Evolutionary conservation across 2,329 filamentous ascomycete genomes (phyloP), one percentile per base, ranked within the genome.

Genomic region (Phyllosticta ampelicida): DNA sequence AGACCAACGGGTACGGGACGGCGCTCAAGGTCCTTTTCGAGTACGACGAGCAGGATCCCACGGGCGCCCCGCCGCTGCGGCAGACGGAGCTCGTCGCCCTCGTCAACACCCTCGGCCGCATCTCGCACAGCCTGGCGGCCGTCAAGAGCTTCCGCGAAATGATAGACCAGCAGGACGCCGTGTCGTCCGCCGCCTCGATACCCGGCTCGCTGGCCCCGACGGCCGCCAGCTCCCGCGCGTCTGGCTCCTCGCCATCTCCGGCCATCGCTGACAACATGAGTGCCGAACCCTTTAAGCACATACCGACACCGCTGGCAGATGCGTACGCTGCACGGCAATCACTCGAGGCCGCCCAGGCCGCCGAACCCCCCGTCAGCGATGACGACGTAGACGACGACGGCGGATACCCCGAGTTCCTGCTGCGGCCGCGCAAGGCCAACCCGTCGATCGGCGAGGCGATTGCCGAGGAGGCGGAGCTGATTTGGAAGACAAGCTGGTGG

Each of bases 21-120:
- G 94, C 94, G 0, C 77, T 99, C 62, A 99, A 99, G 75, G 86
- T 99, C 4, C 80, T 99, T 1, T 99, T 99, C 67, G 94, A 99
- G 72, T 94, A 90, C 62, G 90, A 95, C 63, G 80, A 86, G 62
- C 80, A 76, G 6, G 79, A 84, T 65, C 78, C 77, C 26, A 78
- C 78, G 21, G 80, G 82, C 60, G 83, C 84, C 65, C 90, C 90
- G 0, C 77, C 81, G 13, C 80, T 97, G 19, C 85, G 91, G 69
- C 81, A 94, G 63, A 97, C 92, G 0, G 94, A 99, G 74, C 79
- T 99, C 10, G 94, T 99, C 19, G 89, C 94, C 1, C 79, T 99
- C 19, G 86, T 97, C 75, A 99, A 99, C 73, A 97, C 94, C 0
- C 86, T 96, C 60, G 89, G 89, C 28, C 84, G 92, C 36, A 85